A percentile compares a stretch with the other conserved stretches of the same genome.
Conservation (phyloP, 768 basidiomycete genomes). For the Tricholoma hemisulphureum region DNA sequence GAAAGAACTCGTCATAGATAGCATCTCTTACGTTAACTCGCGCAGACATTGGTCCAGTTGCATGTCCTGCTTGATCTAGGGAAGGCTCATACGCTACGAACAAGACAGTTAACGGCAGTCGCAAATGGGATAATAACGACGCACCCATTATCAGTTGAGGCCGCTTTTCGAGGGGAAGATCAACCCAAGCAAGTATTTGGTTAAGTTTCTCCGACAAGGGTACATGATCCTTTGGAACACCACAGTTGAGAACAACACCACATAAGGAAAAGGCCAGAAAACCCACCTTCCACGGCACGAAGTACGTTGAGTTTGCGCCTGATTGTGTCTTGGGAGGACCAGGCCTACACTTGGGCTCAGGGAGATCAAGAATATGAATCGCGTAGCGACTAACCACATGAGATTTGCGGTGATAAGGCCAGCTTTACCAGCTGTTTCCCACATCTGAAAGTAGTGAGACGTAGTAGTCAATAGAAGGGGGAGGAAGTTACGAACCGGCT, state of each 20-base stretch:
- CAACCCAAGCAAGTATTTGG: conserved; percentile 80
- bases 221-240: conserved; percentile 49
- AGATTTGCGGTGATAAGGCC: conserved; percentile 78
- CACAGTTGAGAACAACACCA: not conserved
- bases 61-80: conserved; percentile 82
- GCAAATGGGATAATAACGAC: conserved; percentile 17
- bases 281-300: conserved; percentile 72
- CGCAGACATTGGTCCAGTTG: conserved; percentile 63
- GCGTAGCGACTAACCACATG: conserved; percentile 70
- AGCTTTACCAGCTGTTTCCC: conserved; percentile 81
- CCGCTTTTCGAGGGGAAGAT: conserved; percentile 65
- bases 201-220: conserved; percentile 68
- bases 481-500: conserved; percentile 55
- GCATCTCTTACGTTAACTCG: conserved; percentile 60
- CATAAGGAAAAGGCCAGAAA: not conserved
- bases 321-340: conserved; percentile 72
- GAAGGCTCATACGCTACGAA: conserved; percentile 76
- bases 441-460: conserved; percentile 55
- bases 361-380: not conserved
- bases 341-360: conserved; percentile 49
- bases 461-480: not conserved
- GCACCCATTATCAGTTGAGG: conserved; percentile 77
- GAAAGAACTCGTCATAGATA: not conserved
- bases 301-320: conserved; percentile 70
- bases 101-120: conserved; percentile 2